phyloP scores from a whole-genome alignment of 257 asterid genomes.

The Solanum chiquidenum region DNA sequence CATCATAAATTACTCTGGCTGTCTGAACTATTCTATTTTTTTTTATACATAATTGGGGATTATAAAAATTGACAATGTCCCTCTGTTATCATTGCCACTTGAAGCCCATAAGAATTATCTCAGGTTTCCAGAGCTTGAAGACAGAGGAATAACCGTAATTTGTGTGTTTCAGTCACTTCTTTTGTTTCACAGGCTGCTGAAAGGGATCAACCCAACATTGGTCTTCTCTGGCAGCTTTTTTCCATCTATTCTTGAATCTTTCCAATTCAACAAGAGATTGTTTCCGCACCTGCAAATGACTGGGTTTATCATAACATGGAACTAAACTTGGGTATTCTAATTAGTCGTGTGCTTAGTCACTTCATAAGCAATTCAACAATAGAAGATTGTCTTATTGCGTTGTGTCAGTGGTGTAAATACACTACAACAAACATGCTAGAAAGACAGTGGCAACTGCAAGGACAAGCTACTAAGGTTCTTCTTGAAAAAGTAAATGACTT shows the following conservation, averaged over 20 bases:
- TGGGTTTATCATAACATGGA: background rate
- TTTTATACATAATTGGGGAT: background rate
- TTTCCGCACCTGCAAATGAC: conserved; percentile 34
- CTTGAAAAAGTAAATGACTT: conserved; percentile 9
- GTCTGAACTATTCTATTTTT: background rate
- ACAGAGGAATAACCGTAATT: background rate
- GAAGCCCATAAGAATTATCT: background rate
- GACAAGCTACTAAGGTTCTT: background rate
- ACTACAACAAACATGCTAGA: background rate
- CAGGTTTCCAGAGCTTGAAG: background rate
- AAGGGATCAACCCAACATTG: conserved; percentile 58
- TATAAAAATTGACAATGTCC: background rate
- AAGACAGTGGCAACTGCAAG: background rate
- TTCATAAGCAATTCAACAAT: background rate
- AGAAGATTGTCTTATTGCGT: background rate
- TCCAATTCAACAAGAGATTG: conserved; percentile 41
- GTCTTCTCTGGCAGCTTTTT: conserved; percentile 55
- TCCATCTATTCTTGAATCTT: conserved; percentile 57
- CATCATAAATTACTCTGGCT: background rate
- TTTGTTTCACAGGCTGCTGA: conserved; percentile 12
- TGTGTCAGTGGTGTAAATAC: background rate
- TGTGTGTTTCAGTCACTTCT: background rate
- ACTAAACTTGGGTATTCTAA: background rate
- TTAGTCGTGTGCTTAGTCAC: background rate
- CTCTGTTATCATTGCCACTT: background rate